A percentile compares a stretch with the other conserved stretches of the same genome.
Conservation (phyloP, 202 grass and related monocot genomes). For the Carex arenaria region DNA sequence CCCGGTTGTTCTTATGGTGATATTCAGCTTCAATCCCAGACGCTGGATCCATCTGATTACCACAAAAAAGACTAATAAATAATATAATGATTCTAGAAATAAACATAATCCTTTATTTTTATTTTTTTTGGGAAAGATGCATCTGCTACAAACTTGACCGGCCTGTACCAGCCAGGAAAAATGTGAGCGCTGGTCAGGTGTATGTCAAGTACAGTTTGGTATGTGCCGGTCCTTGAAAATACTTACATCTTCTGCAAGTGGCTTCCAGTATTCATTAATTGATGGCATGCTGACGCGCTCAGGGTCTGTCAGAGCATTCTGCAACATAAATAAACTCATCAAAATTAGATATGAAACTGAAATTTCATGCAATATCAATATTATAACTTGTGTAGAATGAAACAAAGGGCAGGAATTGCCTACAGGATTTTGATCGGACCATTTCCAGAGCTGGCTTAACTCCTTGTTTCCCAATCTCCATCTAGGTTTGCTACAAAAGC, state of each 20-base stretch:
- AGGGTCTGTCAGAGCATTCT: constrained; percentile 88
- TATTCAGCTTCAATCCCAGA: constrained; percentile 90
- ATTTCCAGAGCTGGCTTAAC: constrained; percentile 91
- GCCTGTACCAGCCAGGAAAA: neutral
- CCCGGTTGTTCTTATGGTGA: constrained; percentile 93
- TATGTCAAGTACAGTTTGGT: neutral
- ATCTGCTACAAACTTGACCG: neutral
- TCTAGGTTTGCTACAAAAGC: constrained; percentile 58
- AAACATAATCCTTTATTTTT: neutral
- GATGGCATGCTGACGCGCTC: constrained; percentile 60
- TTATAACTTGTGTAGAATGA: neutral
- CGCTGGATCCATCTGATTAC: constrained; percentile 75
- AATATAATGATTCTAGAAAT: constrained; percentile 2
- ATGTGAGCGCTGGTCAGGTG: neutral
- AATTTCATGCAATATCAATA: neutral
- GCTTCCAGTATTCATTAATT: constrained; percentile 95
- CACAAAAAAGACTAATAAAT: constrained; percentile 25
- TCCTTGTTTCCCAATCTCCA: constrained; percentile 98
- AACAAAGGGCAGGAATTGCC: constrained; percentile 17
- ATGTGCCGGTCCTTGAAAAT: neutral
- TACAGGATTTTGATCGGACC: constrained; percentile 97
- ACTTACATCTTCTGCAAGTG: constrained; percentile 91
- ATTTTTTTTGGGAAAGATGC: neutral
- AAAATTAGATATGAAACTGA: constrained; percentile 1
- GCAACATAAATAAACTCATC: constrained; percentile 4